phyloP scores from a whole-genome alignment of 2,329 filamentous ascomycete genomes.

The Dactylellina haptotyla region DNA sequence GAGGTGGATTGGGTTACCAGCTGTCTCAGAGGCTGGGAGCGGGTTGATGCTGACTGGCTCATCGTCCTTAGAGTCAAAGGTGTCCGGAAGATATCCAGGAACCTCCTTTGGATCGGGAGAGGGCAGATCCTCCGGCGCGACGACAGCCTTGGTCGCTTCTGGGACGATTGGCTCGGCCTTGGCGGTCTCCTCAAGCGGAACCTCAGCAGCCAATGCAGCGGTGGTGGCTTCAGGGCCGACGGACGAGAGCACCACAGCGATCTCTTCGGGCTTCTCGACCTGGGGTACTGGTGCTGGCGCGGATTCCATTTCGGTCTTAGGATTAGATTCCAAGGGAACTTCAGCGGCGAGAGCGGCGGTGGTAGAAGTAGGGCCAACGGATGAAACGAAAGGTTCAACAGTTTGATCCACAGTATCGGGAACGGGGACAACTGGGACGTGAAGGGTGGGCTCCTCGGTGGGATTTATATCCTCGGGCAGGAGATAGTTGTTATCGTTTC shows the following conservation, averaged over 20 bases:
- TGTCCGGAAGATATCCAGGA: conserved; percentile 74
- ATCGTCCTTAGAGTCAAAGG: conserved; percentile 63
- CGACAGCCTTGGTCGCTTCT: conserved; percentile 74
- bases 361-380: conserved; percentile 71
- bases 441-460: conserved; percentile 61
- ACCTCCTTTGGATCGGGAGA: conserved; percentile 60
- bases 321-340: conserved; percentile 73
- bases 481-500: conserved; percentile 94
- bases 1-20: conserved; percentile 81
- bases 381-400: conserved; percentile 44
- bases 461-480: conserved; percentile 73
- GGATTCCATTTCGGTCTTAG: conserved; percentile 60
- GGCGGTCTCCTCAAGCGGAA: conserved; percentile 69
- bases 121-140: conserved; percentile 62
- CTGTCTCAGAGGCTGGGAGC: conserved; percentile 71
- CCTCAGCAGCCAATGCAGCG: conserved; percentile 73
- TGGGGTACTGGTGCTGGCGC: conserved; percentile 57
- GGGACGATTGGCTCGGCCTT: conserved; percentile 62
- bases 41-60: conserved; percentile 70
- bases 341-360: conserved; percentile 76
- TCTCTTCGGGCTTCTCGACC: conserved; percentile 50
- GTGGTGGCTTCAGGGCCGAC: conserved; percentile 77
- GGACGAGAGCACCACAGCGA: conserved; percentile 69
- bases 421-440: conserved; percentile 62
- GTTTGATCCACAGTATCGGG: conserved; percentile 30